Conservation (phyloP, 441 rosid genomes). For the Sinapis alba region DNA sequence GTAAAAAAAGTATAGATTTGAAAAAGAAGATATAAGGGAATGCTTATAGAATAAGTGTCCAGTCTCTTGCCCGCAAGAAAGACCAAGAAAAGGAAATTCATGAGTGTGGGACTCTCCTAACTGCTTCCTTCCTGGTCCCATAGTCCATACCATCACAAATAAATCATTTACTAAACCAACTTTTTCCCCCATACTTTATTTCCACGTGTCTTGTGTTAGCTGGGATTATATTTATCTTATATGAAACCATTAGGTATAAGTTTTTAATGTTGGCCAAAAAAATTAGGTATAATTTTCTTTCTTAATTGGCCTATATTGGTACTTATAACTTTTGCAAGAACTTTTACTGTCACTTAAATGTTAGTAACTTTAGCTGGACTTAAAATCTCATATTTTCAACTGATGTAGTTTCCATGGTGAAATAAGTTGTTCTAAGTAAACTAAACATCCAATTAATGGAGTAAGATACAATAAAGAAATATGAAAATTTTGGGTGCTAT, state of each 20-base stretch:
- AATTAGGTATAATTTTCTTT: not conserved
- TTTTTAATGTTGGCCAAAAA: not conserved
- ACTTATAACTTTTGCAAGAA: not conserved
- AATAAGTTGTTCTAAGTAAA: not conserved
- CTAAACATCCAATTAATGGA: not conserved
- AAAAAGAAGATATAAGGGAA: constrained; percentile 7
- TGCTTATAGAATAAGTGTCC: constrained; percentile 10
- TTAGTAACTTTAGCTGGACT: constrained; percentile 5
- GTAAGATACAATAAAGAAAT: not conserved
- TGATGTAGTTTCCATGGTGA: not conserved
- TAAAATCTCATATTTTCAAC: not conserved
- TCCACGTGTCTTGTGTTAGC: constrained; percentile 17
- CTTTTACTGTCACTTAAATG: not conserved
- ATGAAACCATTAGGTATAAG: constrained; percentile 22
- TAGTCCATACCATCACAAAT: not conserved
- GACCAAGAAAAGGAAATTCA: constrained; percentile 24
- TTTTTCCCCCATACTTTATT: constrained; percentile 21
- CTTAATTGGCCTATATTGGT: not conserved
- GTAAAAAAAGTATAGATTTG: not conserved
- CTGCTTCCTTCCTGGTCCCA: not conserved
- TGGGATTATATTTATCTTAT: not conserved
- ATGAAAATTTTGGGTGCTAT: constrained; percentile 7
- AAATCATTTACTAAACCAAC: constrained; percentile 26
- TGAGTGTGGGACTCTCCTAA: constrained; percentile 39
- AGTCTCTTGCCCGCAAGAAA: constrained; percentile 33